These are phyloP conservation scores for Coix lacrymajobi DNA, from an alignment of 176 grass and related monocot genomes.

Conservation along the genomic window DNA sequence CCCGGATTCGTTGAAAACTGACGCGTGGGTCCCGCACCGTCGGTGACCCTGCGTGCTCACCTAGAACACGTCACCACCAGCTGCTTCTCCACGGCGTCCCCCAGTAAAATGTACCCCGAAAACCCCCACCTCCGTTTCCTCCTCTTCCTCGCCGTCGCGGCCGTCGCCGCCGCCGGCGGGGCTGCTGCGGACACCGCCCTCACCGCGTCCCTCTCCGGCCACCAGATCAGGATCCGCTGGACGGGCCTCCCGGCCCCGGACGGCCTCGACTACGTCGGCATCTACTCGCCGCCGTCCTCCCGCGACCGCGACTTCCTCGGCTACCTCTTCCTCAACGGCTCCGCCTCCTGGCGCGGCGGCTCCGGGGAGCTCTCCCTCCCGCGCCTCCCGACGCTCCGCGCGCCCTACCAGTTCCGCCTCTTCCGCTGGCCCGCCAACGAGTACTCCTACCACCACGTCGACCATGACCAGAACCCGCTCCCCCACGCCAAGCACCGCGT, in stretches of 20 bases:
- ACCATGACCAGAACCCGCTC: conserved; percentile 80
- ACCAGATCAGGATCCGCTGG: conserved; percentile 57
- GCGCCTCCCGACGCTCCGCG: conserved; percentile 57
- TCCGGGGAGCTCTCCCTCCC: conserved; percentile 54
- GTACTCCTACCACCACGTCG: conserved; percentile 58
- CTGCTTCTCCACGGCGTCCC: not conserved
- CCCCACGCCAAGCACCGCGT: conserved; percentile 58
- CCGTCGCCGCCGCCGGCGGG: conserved; percentile 39
- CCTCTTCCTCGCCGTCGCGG: conserved; percentile 34
- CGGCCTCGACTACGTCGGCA: conserved; percentile 73
- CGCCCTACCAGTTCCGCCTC: conserved; percentile 78
- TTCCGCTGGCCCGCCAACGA: conserved; percentile 79
- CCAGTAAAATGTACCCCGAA: conserved; percentile 34
- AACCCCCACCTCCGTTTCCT: conserved; percentile 2
- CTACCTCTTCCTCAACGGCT: conserved; percentile 89
- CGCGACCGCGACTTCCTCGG: conserved; percentile 67
- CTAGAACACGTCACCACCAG: not conserved
- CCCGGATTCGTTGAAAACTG: not conserved
- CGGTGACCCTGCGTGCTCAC: not conserved
- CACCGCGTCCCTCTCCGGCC: conserved; percentile 33
- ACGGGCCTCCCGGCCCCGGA: conserved; percentile 54
- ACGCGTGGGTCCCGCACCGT: not conserved
- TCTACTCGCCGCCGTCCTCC: conserved; percentile 86
- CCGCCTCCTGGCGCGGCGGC: conserved; percentile 49
- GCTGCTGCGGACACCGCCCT: conserved; percentile 36